phyloP scores from a whole-genome alignment of 306 rosid species.

The Malus orientalis region DNA sequence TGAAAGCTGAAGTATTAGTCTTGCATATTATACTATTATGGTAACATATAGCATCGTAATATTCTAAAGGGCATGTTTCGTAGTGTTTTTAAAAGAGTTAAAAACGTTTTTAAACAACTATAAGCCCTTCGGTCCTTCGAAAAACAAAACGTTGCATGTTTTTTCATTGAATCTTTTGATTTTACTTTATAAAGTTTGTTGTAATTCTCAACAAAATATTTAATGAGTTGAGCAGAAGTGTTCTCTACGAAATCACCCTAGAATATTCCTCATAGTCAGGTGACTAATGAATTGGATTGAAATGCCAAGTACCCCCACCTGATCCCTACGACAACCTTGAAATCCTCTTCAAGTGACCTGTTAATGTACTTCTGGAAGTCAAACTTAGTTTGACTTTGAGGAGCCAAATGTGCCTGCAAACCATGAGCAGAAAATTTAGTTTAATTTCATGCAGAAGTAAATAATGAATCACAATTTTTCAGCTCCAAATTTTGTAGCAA shows the following conservation, averaged over 20 bases:
- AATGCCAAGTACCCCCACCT: constrained; percentile 34
- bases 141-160: background rate
- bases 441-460: background rate
- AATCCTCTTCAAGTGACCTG: constrained; percentile 75
- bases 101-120: background rate
- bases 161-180: background rate
- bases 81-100: background rate
- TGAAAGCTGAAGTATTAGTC: background rate
- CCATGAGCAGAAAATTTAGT: background rate
- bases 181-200: background rate
- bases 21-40: background rate
- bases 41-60: background rate
- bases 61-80: background rate
- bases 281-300: background rate
- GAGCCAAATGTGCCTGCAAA: constrained; percentile 84
- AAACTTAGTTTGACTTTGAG: constrained; percentile 53
- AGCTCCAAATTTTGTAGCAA: background rate
- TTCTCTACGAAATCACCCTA: background rate
- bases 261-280: background rate
- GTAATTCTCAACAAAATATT: background rate
- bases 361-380: constrained; percentile 70
- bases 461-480: too few species aligned
- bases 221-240: background rate
- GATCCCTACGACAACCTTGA: constrained; percentile 77
- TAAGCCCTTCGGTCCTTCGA: background rate